Percentiles rank a stretch among this genome's conserved stretches.
Evolutionary conservation across 2,329 filamentous ascomycete species (phyloP).

Genomic region (Trichophyton benhamiae): DNA sequence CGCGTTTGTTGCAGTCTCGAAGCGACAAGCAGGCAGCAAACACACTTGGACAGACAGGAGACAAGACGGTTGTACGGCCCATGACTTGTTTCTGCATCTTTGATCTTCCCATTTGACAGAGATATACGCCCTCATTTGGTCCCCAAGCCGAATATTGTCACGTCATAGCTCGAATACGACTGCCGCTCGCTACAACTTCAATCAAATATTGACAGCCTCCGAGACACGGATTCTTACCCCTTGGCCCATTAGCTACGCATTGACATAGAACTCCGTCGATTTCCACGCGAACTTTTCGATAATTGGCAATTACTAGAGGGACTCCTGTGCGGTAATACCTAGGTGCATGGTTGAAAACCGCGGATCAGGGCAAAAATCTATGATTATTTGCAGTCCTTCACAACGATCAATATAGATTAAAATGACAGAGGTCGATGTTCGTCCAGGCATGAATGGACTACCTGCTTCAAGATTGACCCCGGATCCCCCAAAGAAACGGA

Average conservation of each 20-base stretch:
- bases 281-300: not conserved
- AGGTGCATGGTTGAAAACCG: too few relatives aligned
- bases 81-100: not conserved
- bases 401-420: not conserved
- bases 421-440: constrained; percentile 8
- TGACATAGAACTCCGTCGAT: not conserved
- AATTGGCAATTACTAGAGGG: not conserved
- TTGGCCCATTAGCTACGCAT: not conserved
- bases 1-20: not conserved
- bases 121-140: not conserved
- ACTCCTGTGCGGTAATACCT: not conserved
- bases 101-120: not conserved
- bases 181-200: too few relatives aligned
- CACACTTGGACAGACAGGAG: not conserved
- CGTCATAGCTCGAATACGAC: not conserved
- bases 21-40: not conserved
- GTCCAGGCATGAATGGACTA: constrained; percentile 5
- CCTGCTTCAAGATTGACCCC: constrained; percentile 8
- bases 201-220: too few relatives aligned
- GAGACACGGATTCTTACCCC: not conserved
- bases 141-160: not conserved
- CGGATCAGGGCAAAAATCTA: too few relatives aligned
- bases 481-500: constrained; percentile 19
- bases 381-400: not conserved
- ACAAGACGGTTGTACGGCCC: not conserved